Base-by-base conservation (phyloP, 345 rosid species). In the Lumnitzera littorea region DNA sequence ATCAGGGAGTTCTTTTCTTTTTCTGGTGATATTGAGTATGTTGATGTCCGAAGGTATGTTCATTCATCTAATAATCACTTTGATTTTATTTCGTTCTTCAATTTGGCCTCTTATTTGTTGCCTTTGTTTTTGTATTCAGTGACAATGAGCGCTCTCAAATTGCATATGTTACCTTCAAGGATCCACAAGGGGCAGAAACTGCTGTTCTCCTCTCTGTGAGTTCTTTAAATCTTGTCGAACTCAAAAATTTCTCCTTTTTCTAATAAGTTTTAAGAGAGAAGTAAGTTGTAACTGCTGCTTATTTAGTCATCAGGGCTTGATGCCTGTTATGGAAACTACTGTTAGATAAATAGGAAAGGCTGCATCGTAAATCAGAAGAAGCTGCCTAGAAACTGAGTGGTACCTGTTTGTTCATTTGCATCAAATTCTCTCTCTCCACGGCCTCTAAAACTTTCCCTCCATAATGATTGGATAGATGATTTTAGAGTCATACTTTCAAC, bases 1-100 rank as follows among this genome's bases (percentile, higher is more conserved):
- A 76, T 92, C 51, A 89, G 78, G 79, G 98, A 92, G 76, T 92
- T 92, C 72, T 92, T 89, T 66, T 92, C 96, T 48, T 89, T 87
- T 67, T 87, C 96, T 52, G 98, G 98, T 63, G 94, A 89, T 55
- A 85, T 92, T 59, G 84, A 79, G 78, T 69, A 73, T 67, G 82
- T 87, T 50, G 89, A 89, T 57, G 63, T 85, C 72, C 78, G 54
- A 51, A 72, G 84, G 98, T 88, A 62, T 51, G 78, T 61, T 47
- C 55, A 48, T 47, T 31, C 49, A 15, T 50, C 10, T 0, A 51
- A 31, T 25, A 2, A 24, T 48, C 11, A 14, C 41, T 50, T 13
- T 41, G 2, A 13, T 24, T 64, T 57, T 9, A n/a, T 58, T 24
- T 51, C 15, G 11, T 52, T 11, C 57, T 20, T 20, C 16, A 13